Conservation (phyloP, 768 basidiomycete species). For the Tricholoma flavovirens region DNA sequence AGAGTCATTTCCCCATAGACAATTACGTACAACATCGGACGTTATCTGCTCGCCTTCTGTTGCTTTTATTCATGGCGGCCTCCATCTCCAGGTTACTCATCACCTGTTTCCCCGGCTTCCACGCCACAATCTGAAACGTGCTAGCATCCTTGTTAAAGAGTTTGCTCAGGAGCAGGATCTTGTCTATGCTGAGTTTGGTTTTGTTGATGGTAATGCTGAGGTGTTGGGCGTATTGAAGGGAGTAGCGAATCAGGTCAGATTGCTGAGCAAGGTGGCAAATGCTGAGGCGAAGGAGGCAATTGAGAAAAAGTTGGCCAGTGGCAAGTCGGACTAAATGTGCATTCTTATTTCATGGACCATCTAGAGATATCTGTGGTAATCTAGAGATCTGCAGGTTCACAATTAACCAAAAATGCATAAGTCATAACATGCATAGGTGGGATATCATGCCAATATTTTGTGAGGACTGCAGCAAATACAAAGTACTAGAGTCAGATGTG, state of each 20-base stretch:
- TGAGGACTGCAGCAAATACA: conserved; percentile 22
- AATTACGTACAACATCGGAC: conserved; percentile 96
- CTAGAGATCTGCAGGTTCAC: neutral
- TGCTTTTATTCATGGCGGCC: conserved; percentile 92
- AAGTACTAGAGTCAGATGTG: conserved; percentile 20
- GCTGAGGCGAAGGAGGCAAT: conserved; percentile 65
- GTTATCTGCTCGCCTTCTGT: conserved; percentile 82
- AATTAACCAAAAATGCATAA: conserved; percentile 21
- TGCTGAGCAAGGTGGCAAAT: conserved; percentile 78
- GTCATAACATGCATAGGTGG: conserved; percentile 29
- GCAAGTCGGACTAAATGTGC: conserved; percentile 4
- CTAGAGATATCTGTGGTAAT: neutral
- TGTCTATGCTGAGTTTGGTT: conserved; percentile 88
- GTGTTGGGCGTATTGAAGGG: conserved; percentile 76
- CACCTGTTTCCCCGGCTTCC: conserved; percentile 96
- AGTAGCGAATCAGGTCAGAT: conserved; percentile 83
- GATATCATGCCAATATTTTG: conserved; percentile 31
- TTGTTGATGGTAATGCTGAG: conserved; percentile 77
- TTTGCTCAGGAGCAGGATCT: conserved; percentile 83
- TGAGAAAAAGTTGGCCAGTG: conserved; percentile 33
- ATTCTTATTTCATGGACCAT: neutral
- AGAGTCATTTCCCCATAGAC: conserved; percentile 91
- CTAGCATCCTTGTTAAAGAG: conserved; percentile 78
- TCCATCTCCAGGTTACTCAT: conserved; percentile 96
- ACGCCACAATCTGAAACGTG: conserved; percentile 83